Conservation (phyloP, 139 green algal genomes). For the Chlamydomonas sp. region DNA sequence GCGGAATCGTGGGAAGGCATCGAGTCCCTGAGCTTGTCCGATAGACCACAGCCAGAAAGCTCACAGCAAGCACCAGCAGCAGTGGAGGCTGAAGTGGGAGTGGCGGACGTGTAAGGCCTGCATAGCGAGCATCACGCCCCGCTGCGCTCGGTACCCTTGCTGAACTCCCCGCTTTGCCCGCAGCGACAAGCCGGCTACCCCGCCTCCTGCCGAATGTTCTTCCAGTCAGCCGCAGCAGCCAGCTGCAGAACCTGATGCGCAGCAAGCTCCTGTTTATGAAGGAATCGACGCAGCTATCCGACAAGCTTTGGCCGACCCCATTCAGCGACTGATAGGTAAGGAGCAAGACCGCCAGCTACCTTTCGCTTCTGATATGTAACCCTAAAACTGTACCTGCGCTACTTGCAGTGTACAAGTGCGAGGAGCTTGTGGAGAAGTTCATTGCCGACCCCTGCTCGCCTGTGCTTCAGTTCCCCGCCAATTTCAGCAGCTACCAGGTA, state of each 20-base stretch:
- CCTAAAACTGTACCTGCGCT: not conserved
- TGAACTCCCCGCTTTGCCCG: too few relatives aligned
- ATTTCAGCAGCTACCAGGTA: conserved; percentile 45
- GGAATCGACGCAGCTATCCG: conserved; percentile 24
- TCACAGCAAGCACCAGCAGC: too few relatives aligned
- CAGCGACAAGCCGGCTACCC: conserved; percentile 14
- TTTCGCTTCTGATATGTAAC: too few relatives aligned
- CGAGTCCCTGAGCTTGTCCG: too few relatives aligned
- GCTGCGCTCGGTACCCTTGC: too few relatives aligned
- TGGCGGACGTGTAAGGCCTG: too few relatives aligned
- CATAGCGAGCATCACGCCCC: too few relatives aligned
- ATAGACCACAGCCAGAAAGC: too few relatives aligned
- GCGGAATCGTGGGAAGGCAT: too few relatives aligned
- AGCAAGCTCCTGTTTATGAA: not conserved
- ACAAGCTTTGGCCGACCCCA: conserved; percentile 28
- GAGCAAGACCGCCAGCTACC: not conserved
- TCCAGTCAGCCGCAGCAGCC: conserved; percentile 5
- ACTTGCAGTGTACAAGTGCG: conserved; percentile 27
- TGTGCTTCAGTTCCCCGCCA: conserved; percentile 34
- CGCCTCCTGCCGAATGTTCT: not conserved
- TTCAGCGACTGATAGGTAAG: conserved; percentile 18
- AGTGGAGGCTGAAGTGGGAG: too few relatives aligned
- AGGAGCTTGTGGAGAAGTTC: conserved; percentile 45
- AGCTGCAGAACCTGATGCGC: not conserved
- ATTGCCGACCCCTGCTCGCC: conserved; percentile 18